A percentile compares a stretch with the other conserved stretches of the same genome.
phyloP scores from a whole-genome alignment of 2,329 filamentous ascomycete genomes.

The Scleromitrula shiraiana region DNA sequence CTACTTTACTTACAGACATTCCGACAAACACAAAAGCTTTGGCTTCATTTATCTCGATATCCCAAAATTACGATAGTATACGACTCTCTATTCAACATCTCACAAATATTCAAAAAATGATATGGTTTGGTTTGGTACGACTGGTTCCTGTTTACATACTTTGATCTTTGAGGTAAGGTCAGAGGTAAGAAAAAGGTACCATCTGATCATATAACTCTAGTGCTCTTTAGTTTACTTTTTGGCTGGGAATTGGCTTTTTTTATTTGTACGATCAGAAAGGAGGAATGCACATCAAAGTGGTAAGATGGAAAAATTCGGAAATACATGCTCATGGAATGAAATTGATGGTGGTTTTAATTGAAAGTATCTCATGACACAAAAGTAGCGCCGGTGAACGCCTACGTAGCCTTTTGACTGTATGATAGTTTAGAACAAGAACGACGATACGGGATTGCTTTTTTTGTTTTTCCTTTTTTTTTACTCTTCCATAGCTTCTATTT shows the following conservation, averaged over 20 bases:
- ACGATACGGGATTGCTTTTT: slow-evolving; percentile 9
- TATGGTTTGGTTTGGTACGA: slow-evolving; percentile 8
- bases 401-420: slow-evolving; percentile 27
- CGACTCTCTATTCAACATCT: too few relatives aligned
- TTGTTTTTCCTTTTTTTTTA: slow-evolving; percentile 23
- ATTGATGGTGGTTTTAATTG: slow-evolving; percentile 23
- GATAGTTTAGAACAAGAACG: slow-evolving; percentile 19
- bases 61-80: too few relatives aligned
- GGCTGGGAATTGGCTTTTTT: slow-evolving; percentile 14
- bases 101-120: not conserved
- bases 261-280: slow-evolving; percentile 26
- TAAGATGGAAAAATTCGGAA: too few relatives aligned
- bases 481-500: slow-evolving; percentile 42
- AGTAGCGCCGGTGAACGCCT: slow-evolving; percentile 29
- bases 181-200: slow-evolving; percentile 41
- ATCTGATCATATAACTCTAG: slow-evolving; percentile 24
- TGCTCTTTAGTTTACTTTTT: slow-evolving; percentile 11
- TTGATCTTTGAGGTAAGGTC: slow-evolving; percentile 42
- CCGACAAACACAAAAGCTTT: slow-evolving; percentile 5
- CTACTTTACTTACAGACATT: slow-evolving; percentile 16
- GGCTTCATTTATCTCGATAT: not conserved
- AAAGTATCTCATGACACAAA: slow-evolving; percentile 15
- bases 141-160: slow-evolving; percentile 11
- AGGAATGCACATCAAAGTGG: slow-evolving; percentile 15
- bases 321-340: slow-evolving; percentile 23